Evolutionary conservation across 2,329 filamentous ascomycete species (phyloP), one percentile per base, ranked within the genome.

Genomic region (Colletotrichum lentis): DNA sequence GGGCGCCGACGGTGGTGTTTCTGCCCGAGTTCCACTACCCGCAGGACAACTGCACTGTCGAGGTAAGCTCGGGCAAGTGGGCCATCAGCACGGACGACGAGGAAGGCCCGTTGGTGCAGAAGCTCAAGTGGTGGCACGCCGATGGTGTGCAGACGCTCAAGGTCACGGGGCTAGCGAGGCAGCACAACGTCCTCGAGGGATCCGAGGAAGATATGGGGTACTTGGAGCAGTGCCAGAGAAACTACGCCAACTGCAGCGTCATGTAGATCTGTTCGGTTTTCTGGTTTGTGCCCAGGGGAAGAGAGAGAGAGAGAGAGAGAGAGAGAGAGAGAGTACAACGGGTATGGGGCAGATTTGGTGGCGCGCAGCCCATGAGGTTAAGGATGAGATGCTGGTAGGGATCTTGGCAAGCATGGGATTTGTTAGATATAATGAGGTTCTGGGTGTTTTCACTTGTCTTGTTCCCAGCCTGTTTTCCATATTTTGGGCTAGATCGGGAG

Each of bases 21-120:
- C 83, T 99, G 2, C 96, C 96, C 0, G 92, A 94, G 64, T 97
- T 92, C 75, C 96, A 99, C 79, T 99, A 97, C 77, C 94, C 95
- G 1, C 87, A 88, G 61, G 87, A 90, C 55, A 83, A 87, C 52
- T 91, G 89, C 46, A 85, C 84, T 0, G 89, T 99, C 4, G 86
- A 91, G 62, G 91, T 94, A 35, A 93, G 88, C 58, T 92, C 91
- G 0, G 96, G 96, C 7, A 96, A 95, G 76, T 99, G 94, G 94
- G 89, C 91, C 72, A 93, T 98, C 69, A 89, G 88, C 72, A 86
- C 83, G 5, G 90, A 94, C 69, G 91, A 94, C 64, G 85, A 88
- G 10, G 87, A 91, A 70, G 88, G 87, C 0, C 88, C 88, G 5
- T 81, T 88, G 72, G 82, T 93, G 69, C 95, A 97, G 80, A 86